Conservation (phyloP, 306 rosid genomes). For the Arachis hypogaea region DNA sequence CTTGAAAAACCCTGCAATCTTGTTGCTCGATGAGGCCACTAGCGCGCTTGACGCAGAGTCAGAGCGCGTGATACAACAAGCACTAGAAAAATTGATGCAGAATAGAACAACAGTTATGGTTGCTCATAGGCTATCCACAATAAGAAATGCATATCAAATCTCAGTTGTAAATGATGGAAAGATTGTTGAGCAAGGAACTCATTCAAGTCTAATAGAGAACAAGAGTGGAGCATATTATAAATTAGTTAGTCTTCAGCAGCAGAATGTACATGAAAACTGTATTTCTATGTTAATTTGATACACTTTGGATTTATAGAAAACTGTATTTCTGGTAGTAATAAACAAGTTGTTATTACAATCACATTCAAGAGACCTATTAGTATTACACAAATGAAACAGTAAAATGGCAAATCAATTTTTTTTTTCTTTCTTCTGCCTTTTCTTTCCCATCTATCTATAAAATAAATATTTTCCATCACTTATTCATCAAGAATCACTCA, state of each 20-base stretch:
- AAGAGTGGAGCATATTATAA: slow-evolving; percentile 74
- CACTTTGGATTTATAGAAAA: no score
- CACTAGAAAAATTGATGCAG: slow-evolving; percentile 81
- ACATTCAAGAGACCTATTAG: slow-evolving; percentile 23
- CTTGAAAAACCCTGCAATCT: slow-evolving; percentile 73
- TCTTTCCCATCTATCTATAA: background rate
- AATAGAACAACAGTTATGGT: slow-evolving; percentile 76
- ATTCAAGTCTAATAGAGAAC: slow-evolving; percentile 62
- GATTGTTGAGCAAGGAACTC: slow-evolving; percentile 80
- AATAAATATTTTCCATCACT: slow-evolving; percentile 15
- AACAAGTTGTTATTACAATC: slow-evolving; percentile 37
- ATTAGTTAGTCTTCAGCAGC: slow-evolving; percentile 76
- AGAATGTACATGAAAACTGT: slow-evolving; percentile 32
- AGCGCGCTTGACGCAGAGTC: slow-evolving; percentile 86
- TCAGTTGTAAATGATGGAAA: slow-evolving; percentile 79
- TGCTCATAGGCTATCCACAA: slow-evolving; percentile 89
- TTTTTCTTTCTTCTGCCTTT: background rate
- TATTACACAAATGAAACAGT: slow-evolving; percentile 41
- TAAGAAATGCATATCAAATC: slow-evolving; percentile 77
- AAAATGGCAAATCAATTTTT: background rate
- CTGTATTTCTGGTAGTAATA: slow-evolving; percentile 2
- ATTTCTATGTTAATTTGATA: no score
- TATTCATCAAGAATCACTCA: slow-evolving; percentile 38
- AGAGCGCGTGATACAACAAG: slow-evolving; percentile 76
- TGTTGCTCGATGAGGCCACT: slow-evolving; percentile 84